Base-by-base conservation (phyloP, 1,139 yeast species). In the Lodderomyces metapsilosis region DNA sequence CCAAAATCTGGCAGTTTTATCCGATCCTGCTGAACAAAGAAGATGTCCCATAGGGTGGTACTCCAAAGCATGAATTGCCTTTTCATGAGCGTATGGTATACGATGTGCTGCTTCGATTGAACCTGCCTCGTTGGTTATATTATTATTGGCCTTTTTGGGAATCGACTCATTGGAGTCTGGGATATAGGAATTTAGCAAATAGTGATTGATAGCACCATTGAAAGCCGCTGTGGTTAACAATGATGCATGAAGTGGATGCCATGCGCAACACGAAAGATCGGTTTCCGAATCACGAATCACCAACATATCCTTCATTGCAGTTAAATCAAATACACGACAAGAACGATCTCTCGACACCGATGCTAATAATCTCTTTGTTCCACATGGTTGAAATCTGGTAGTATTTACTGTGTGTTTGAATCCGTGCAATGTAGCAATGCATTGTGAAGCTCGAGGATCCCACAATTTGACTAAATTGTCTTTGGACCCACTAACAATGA, bases 31-130 rank as follows among this genome's bases (percentile, higher is more conserved):
- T 12, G 96, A 82, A 46, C 95, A 84, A 37, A 92, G 71, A 42
- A 91, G 70, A 62, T 92, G 98, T 2, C 98, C 98, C 54, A 88
- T 71, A 3, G 98, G 98, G 63, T 91, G 97, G 57, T 89, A 92
- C 51, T 91, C 94, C 47, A 92, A 64, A 2, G 95, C 80, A 65
- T 92, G 89, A 39, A 92, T 82, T 3, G 96, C 94, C 65, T 87
- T 86, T 57, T 91, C 97, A 59, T 92, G 98, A 0, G 98, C 98
- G 62, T 78, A 84, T 2, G 96, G 96, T 35, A 92, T 85, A 24
- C 71, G 71, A 57, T 84, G 91, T 21, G 69, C 69, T 4, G 85
- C 78, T 38, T 76, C 75, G 43, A 52, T 66, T 57, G 52, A 31
- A 15, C 23, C 36, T 4, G 38, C 18, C 24, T 47, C 43, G 32